phyloP scores from a whole-genome alignment of 73 alveolate genomes.

The Paramecium biaurelia region DNA sequence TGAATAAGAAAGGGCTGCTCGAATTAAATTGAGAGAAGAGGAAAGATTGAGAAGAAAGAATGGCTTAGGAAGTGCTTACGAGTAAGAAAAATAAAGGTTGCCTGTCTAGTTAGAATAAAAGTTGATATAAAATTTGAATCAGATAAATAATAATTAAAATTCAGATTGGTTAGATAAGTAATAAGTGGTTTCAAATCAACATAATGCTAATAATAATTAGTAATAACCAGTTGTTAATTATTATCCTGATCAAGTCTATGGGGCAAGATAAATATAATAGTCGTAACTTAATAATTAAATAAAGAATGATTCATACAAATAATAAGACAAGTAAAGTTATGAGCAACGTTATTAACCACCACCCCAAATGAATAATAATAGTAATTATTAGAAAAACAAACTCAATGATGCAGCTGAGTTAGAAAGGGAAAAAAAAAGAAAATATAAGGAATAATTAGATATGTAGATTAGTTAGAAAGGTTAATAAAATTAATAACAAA shows the following conservation, averaged over 20 bases:
- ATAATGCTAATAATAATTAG: background rate
- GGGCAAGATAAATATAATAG: background rate
- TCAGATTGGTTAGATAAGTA: constrained; percentile 45
- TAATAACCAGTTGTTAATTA: background rate
- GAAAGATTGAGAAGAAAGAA: constrained; percentile 38
- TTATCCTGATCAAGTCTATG: background rate
- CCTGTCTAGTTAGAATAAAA: background rate
- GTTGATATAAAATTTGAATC: constrained; percentile 23
- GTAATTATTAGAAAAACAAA: background rate
- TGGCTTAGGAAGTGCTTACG: constrained; percentile 55
- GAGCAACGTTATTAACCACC: background rate
- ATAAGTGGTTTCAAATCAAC: background rate
- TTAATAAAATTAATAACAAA: background rate
- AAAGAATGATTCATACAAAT: background rate
- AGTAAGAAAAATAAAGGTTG: background rate
- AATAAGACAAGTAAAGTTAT: background rate
- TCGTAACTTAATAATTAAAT: background rate
- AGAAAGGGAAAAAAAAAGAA: constrained; percentile 31
- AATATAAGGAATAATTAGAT: constrained; percentile 17
- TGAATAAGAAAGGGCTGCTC: background rate
- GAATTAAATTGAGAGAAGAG: constrained; percentile 50
- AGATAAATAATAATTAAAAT: background rate
- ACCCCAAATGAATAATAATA: background rate
- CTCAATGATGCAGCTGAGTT: background rate
- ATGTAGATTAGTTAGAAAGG: background rate